These are phyloP conservation scores for Kwoniella shivajii DNA, from an alignment of 1,284 basidiomycete genomes.

Conservation along the genomic window DNA sequence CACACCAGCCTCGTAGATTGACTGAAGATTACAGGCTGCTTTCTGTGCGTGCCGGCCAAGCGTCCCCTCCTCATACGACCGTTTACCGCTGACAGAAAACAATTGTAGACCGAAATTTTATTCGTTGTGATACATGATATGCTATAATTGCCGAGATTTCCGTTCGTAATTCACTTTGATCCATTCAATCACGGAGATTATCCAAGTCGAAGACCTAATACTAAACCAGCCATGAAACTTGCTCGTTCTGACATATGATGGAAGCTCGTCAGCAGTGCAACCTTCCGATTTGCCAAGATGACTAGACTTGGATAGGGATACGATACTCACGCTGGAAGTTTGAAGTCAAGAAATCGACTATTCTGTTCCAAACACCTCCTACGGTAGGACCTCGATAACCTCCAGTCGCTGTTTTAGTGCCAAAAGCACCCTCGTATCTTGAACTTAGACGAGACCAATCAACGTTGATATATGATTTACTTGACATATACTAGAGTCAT, in stretches of 20 bases:
- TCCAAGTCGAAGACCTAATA: constrained; percentile 58
- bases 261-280: background rate
- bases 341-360: constrained; percentile 83
- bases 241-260: constrained; percentile 50
- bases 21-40: too few relatives aligned
- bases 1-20: too few relatives aligned
- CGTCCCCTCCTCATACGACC: too few relatives aligned
- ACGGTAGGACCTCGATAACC: constrained; percentile 64
- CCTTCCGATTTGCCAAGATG: background rate
- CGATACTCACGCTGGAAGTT: constrained; percentile 73
- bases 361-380: constrained; percentile 67
- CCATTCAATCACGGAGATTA: constrained; percentile 30
- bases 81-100: too few relatives aligned
- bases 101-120: too few relatives aligned
- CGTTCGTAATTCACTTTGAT: background rate
- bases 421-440: constrained; percentile 72
- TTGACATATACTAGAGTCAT: constrained; percentile 72
- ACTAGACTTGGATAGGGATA: background rate
- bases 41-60: too few relatives aligned
- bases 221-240: constrained; percentile 59
- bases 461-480: constrained; percentile 69
- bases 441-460: constrained; percentile 69
- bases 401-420: constrained; percentile 64
- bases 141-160: background rate
- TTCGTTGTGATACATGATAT: background rate